A percentile compares a stretch with the other conserved stretches of the same genome.
Evolutionary conservation across 2,329 filamentous ascomycete genomes (phyloP).

Genomic region (Monilinia vaccinii-corymbosi): DNA sequence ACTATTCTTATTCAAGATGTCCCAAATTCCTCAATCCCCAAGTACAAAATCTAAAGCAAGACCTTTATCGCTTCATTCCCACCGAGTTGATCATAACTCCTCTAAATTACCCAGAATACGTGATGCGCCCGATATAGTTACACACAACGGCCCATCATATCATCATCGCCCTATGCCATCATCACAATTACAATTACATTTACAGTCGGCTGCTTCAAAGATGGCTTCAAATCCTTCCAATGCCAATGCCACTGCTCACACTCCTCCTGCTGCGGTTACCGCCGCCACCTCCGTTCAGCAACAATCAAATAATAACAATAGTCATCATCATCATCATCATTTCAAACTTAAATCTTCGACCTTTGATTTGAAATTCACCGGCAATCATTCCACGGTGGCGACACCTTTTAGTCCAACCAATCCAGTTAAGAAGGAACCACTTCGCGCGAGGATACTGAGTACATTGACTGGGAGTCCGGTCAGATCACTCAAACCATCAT

Average conservation of each 20-base stretch:
- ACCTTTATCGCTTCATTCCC: conserved; percentile 11
- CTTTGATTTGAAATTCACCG: conserved; percentile 11
- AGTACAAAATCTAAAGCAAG: neutral
- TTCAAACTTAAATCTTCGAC: conserved; percentile 11
- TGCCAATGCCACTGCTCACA: neutral
- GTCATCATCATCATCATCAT: neutral
- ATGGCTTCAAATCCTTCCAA: neutral
- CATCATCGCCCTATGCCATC: neutral
- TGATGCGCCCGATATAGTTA: conserved; percentile 8
- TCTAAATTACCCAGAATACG: conserved; percentile 13
- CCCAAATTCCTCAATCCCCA: conserved; percentile 7
- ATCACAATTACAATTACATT: neutral
- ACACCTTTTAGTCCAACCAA: conserved; percentile 8
- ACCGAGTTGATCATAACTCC: conserved; percentile 11
- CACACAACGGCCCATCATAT: neutral
- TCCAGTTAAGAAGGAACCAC: conserved; percentile 8
- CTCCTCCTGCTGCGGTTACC: neutral
- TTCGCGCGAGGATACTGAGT: conserved; percentile 2
- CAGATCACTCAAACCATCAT: conserved; percentile 3
- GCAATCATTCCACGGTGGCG: conserved; percentile 6
- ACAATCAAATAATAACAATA: neutral
- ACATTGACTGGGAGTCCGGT: conserved; percentile 5
- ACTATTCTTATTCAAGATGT: conserved; percentile 11
- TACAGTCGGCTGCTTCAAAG: conserved; percentile 2
- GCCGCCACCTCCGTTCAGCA: neutral